phyloP scores from a whole-genome alignment of 352 stramenopile species.

The Globisporangium solare region DNA sequence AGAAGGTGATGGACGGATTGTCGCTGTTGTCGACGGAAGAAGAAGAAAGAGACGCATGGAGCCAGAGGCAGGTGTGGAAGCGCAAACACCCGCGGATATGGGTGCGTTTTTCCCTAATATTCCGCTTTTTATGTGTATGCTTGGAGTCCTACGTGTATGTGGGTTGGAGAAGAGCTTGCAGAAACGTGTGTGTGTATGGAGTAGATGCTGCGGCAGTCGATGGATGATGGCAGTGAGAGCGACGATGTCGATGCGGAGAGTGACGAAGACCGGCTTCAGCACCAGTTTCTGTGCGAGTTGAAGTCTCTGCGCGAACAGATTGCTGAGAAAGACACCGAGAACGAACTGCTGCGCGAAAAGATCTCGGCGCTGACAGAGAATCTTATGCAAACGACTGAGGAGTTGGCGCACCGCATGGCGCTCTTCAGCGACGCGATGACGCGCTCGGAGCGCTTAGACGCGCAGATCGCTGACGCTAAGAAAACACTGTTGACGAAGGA shows the following conservation, averaged over 20 bases:
- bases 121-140: background rate
- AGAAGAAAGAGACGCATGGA: background rate
- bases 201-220: background rate
- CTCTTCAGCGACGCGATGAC: constrained; percentile 45
- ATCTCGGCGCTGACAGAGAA: constrained; percentile 33
- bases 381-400: constrained; percentile 48
- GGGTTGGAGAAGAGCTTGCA: no score
- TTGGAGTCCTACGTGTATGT: background rate
- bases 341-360: constrained; percentile 28
- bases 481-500: constrained; percentile 49
- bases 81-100: background rate
- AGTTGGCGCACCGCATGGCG: constrained; percentile 46
- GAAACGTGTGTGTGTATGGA: background rate
- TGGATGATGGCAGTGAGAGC: background rate
- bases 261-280: constrained; percentile 22
- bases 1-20: background rate
- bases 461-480: constrained; percentile 35
- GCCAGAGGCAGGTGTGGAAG: background rate
- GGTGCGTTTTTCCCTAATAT: background rate
- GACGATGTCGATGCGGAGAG: constrained; percentile 11
- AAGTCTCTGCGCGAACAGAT: constrained; percentile 25
- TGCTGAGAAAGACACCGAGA: constrained; percentile 28
- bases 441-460: constrained; percentile 36
- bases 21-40: background rate
- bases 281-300: constrained; percentile 33